Percentiles rank a stretch among this genome's conserved stretches.
Evolutionary conservation across 2,329 filamentous ascomycete genomes (phyloP).

Genomic region (Fusarium sp.): DNA sequence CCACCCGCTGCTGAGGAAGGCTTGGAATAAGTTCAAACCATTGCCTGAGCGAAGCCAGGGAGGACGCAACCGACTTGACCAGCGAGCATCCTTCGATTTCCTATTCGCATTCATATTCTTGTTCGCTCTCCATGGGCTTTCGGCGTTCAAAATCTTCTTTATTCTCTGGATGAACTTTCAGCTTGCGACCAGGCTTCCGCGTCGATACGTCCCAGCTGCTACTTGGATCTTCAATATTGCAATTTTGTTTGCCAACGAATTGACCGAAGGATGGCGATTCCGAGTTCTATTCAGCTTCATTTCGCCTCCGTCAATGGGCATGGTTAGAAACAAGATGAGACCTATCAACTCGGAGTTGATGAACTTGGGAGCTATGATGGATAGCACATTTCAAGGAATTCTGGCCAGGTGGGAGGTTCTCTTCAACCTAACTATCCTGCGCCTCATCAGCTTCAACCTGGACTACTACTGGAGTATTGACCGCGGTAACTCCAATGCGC

Average conservation of each 20-base stretch:
- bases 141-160: constrained; percentile 80
- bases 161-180: constrained; percentile 87
- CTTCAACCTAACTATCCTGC: constrained; percentile 94
- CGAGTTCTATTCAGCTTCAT: constrained; percentile 69
- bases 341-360: constrained; percentile 57
- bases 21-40: constrained; percentile 71
- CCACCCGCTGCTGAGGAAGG: constrained; percentile 81
- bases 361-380: constrained; percentile 77
- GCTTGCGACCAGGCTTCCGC: constrained; percentile 78
- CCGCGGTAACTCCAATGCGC: constrained; percentile 68
- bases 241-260: constrained; percentile 89
- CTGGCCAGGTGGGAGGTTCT: constrained; percentile 94
- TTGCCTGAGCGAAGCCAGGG: constrained; percentile 50
- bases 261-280: constrained; percentile 81
- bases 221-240: constrained; percentile 93
- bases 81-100: constrained; percentile 84
- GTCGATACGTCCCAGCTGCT: constrained; percentile 74
- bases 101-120: constrained; percentile 85
- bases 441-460: constrained; percentile 95
- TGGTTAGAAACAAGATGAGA: constrained; percentile 39
- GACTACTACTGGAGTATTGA: constrained; percentile 95
- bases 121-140: constrained; percentile 83
- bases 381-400: constrained; percentile 79
- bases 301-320: constrained; percentile 48
- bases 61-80: constrained; percentile 69